These are phyloP conservation scores for Zelonia costaricensis DNA, from an alignment of 208 protist species.

Conservation along the genomic window DNA sequence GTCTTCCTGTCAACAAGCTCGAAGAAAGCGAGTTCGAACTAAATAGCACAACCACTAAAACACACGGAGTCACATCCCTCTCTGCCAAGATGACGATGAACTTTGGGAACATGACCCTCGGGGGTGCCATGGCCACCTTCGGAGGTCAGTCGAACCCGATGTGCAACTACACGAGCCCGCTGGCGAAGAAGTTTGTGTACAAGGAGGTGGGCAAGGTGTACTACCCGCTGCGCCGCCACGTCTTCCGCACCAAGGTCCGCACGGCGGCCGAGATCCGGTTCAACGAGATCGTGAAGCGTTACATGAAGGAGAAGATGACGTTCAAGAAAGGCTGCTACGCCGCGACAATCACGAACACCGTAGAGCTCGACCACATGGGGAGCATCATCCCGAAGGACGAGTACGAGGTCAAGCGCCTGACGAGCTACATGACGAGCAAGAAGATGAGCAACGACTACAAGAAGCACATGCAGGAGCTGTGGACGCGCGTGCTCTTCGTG, in stretches of 20 bases:
- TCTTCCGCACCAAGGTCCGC: slow-evolving; percentile 87
- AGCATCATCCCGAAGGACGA: slow-evolving; percentile 92
- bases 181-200: slow-evolving; percentile 91
- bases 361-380: slow-evolving; percentile 90
- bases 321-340: slow-evolving; percentile 84
- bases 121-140: slow-evolving; percentile 86
- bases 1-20: too few relatives aligned
- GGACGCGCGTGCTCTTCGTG: slow-evolving; percentile 81
- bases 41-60: neutral
- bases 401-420: slow-evolving; percentile 87
- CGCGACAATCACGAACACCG: slow-evolving; percentile 86
- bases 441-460: slow-evolving; percentile 92
- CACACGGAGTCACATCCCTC: slow-evolving; percentile 5
- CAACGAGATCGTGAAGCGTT: slow-evolving; percentile 84
- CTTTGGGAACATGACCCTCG: slow-evolving; percentile 84
- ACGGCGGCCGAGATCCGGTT: slow-evolving; percentile 87
- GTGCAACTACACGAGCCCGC: slow-evolving; percentile 89
- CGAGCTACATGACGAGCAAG: slow-evolving; percentile 91
- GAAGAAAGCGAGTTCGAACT: too few relatives aligned
- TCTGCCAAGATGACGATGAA: slow-evolving; percentile 83
- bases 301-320: slow-evolving; percentile 90
- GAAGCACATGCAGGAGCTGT: slow-evolving; percentile 88
- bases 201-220: slow-evolving; percentile 84
- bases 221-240: slow-evolving; percentile 83
- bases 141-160: slow-evolving; percentile 86